Percentiles rank a stretch among this genome's conserved stretches.
Conservation (phyloP, 116 monocot species). For the Dioscorea cayenensis region DNA sequence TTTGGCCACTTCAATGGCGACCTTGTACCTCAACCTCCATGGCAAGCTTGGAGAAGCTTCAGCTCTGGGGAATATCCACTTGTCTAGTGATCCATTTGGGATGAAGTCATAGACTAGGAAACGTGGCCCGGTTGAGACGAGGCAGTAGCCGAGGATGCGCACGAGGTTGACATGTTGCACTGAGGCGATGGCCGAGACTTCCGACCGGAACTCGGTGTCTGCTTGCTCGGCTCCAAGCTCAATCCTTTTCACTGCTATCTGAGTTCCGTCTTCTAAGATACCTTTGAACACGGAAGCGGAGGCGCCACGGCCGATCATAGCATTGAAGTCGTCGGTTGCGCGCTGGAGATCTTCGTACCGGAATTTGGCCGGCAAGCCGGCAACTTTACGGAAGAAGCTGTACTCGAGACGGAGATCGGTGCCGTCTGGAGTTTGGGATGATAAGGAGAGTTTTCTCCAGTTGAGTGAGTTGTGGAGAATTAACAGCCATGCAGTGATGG, state of each 20-base stretch:
- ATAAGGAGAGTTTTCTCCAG: not conserved
- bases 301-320: constrained; percentile 15
- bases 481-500: not conserved
- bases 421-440: not conserved
- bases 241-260: constrained; percentile 23
- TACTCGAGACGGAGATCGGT: constrained; percentile 13
- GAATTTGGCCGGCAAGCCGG: constrained; percentile 14
- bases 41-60: not conserved
- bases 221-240: not conserved
- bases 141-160: constrained; percentile 32
- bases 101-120: constrained; percentile 35
- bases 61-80: constrained; percentile 15
- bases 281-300: constrained; percentile 23
- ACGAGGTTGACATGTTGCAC: constrained; percentile 28
- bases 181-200: constrained; percentile 21
- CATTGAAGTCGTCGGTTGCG: constrained; percentile 16
- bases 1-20: not conserved
- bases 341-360: constrained; percentile 3
- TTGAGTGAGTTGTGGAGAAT: not conserved
- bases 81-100: constrained; percentile 24
- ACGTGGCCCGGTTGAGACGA: constrained; percentile 7
- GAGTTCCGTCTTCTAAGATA: constrained; percentile 23
- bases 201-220: constrained; percentile 25
- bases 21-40: not conserved
- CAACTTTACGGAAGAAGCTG: constrained; percentile 10